Base-by-base conservation (phyloP, 768 basidiomycete species). In the Phlegmacium glaucopus region DNA sequence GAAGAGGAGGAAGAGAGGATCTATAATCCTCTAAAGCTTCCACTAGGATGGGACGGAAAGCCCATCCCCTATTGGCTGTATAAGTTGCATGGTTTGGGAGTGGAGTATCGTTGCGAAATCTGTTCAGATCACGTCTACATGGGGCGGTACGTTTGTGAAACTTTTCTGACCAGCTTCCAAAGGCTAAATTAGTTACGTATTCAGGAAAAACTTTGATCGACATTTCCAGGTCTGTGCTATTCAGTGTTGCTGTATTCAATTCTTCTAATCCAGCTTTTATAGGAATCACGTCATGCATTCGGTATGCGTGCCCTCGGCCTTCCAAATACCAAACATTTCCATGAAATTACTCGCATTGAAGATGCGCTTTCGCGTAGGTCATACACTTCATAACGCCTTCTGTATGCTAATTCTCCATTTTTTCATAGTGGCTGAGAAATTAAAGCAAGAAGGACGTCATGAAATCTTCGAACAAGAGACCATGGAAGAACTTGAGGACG, bases 21-120 rank as follows among this genome's bases (percentile, higher is more conserved):
- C 28, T 99, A 98, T 69, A 99, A 99, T 57, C 96, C 96, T 39
- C 80, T 98, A 42, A 98, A 98, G 70, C 72, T 98, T 35, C 96
- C 96, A 11, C 76, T 97, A 16, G 93, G 93, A 4, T 97, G 94
- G 94, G 96, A 99, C 61, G 94, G 95, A 27, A 98, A 98, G 62
- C 96, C 96, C 15, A 99, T 99, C 59, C 96, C 96, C 28, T 97
- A 95, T 62, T 97, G 94, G 94, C 58, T 99, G 45, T 99, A 94
- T 72, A 98, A 98, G 68, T 71, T 99, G 30, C 96, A 99, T 61
- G 96, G 96, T 8, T 76, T 98, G 30, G 96, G 96, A n/a, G 94
- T 96, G 25, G 92, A 95, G 66, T 99, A 97, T 65, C 81, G 85
- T 47, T 99, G 96, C 58, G 95, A 98, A 71, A 95, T 99, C 57